These are phyloP conservation scores for Eucalyptus tenuipes DNA, from an alignment of 345 rosid species.

Conservation along the genomic window DNA sequence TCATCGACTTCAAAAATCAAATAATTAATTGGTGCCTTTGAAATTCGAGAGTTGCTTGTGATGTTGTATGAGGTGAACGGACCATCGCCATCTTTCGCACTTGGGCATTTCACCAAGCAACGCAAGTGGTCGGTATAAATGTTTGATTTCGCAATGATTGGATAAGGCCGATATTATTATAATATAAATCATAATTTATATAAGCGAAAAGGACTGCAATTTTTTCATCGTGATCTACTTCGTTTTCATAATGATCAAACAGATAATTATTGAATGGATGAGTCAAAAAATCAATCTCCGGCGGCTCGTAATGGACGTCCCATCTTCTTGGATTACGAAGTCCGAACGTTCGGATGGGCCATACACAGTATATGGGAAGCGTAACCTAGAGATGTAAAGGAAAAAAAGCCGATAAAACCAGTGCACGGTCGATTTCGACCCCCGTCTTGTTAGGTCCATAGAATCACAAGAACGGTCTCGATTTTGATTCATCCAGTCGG, in stretches of 20 bases:
- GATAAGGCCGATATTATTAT: background rate
- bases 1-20: background rate
- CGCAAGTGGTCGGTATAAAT: background rate
- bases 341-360: background rate
- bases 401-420: background rate
- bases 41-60: background rate
- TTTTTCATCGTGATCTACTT: background rate
- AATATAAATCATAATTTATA: background rate
- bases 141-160: background rate
- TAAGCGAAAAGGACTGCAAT: background rate
- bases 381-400: background rate
- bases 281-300: background rate
- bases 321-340: background rate
- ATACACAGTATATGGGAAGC: background rate
- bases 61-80: background rate
- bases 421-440: background rate
- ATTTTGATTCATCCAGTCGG: no score
- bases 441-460: background rate
- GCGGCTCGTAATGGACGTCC: background rate
- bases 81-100: background rate
- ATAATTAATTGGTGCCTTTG: background rate
- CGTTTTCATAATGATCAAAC: background rate
- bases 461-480: background rate
- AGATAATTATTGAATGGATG: background rate
- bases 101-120: background rate